These are phyloP conservation scores for Annulohypoxylon bovei DNA, from an alignment of 495 filamentous ascomycete genomes.

Conservation along the genomic window DNA sequence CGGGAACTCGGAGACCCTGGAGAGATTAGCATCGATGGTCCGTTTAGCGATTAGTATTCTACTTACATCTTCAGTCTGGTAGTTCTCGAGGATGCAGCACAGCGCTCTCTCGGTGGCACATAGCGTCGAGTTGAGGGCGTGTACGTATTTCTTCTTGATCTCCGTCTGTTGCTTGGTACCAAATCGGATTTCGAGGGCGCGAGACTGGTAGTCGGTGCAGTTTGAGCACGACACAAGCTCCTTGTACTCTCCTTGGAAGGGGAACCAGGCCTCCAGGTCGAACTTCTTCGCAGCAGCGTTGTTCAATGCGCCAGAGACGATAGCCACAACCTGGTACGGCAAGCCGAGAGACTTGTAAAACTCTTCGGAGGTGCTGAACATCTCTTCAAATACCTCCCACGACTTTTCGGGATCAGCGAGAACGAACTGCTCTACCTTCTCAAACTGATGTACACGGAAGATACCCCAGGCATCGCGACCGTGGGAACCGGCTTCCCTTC, in stretches of 20 bases:
- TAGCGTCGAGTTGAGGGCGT: conserved; percentile 90
- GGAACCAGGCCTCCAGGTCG: conserved; percentile 98
- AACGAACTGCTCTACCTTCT: conserved; percentile 97
- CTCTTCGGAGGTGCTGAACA: conserved; percentile 89
- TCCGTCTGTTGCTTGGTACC: conserved; percentile 83
- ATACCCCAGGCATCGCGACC: conserved; percentile 98
- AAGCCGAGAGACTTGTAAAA: conserved; percentile 92
- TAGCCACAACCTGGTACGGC: conserved; percentile 89
- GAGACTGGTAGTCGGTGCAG: conserved; percentile 94
- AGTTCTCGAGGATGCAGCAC: conserved; percentile 97
- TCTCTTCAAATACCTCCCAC: conserved; percentile 91
- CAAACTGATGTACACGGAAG: conserved; percentile 98
- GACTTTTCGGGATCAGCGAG: conserved; percentile 93
- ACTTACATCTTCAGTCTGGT: conserved; percentile 84
- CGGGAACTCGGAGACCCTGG: conserved; percentile 84
- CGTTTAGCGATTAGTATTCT: background rate
- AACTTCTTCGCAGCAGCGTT: conserved; percentile 95
- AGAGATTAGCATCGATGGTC: conserved; percentile 16
- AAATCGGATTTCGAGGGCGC: conserved; percentile 86
- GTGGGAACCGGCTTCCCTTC: conserved; percentile 91
- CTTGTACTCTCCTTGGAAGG: conserved; percentile 96
- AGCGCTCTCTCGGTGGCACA: conserved; percentile 93
- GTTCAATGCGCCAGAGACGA: conserved; percentile 94
- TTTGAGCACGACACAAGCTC: conserved; percentile 96
- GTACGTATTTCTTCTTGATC: conserved; percentile 89